These are phyloP conservation scores for Erodium chrysanthum DNA, from an alignment of 441 rosid species.

Conservation along the genomic window DNA sequence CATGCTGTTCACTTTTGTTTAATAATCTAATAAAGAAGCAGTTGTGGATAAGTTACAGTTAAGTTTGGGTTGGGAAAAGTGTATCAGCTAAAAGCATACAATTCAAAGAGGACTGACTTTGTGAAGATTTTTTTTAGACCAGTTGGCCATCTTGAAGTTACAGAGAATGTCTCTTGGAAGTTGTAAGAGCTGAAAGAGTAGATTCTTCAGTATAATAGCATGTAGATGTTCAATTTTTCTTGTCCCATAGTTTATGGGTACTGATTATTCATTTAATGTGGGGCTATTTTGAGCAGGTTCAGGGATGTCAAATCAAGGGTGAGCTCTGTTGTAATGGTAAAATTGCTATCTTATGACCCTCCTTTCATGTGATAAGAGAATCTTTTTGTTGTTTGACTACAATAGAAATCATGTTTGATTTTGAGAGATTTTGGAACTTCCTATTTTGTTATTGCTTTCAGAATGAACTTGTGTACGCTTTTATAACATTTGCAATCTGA, in stretches of 20 bases:
- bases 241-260: not conserved
- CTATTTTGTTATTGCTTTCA: not conserved
- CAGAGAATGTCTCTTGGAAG: conserved; percentile 6
- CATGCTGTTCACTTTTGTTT: no score
- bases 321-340: no score
- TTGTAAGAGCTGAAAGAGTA: not conserved
- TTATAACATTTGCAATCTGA: no score
- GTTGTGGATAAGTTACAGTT: not conserved
- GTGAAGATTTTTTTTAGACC: not conserved
- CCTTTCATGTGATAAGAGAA: not conserved
- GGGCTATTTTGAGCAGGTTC: no score
- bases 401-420: conserved; percentile 4
- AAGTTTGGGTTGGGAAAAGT: not conserved
- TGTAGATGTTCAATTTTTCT: not conserved
- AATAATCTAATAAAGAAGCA: not conserved
- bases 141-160: not conserved
- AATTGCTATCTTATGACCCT: no score
- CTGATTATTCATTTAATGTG: no score
- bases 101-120: not conserved
- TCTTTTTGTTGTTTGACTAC: not conserved
- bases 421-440: not conserved
- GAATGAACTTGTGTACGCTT: not conserved
- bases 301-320: no score
- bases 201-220: not conserved
- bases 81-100: not conserved